Evolutionary conservation across 2,329 filamentous ascomycete species (phyloP).

Genomic region (Leptosphaerulina australis): DNA sequence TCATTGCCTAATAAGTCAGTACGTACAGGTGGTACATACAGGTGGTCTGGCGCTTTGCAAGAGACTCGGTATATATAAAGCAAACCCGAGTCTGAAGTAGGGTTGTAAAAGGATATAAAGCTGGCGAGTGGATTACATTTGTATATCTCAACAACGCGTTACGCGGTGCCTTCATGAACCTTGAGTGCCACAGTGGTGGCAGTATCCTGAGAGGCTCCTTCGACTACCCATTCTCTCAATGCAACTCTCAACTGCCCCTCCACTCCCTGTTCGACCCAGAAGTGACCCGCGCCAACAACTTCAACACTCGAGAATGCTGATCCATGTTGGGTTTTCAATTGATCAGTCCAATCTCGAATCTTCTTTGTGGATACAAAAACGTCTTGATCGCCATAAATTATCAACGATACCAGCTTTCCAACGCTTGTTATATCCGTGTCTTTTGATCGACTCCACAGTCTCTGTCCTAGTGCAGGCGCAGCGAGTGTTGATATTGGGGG

Average conservation of each 20-base stretch:
- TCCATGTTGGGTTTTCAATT: conserved; percentile 51
- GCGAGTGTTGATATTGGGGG: conserved; percentile 50
- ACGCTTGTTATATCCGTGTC: conserved; percentile 25
- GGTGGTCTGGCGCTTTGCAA: background rate
- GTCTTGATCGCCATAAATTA: conserved; percentile 77
- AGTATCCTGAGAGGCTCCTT: background rate
- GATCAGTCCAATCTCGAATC: conserved; percentile 69
- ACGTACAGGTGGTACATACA: no score
- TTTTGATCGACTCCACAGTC: conserved; percentile 34
- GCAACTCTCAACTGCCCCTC: conserved; percentile 48
- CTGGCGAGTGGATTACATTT: no score
- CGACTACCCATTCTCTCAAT: conserved; percentile 52
- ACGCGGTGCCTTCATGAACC: background rate
- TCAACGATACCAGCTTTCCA: conserved; percentile 59
- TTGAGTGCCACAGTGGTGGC: background rate
- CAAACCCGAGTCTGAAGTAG: no score
- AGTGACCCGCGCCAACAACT: conserved; percentile 59
- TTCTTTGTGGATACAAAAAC: conserved; percentile 71
- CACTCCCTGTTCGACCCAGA: conserved; percentile 54
- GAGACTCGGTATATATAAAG: background rate
- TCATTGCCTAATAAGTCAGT: no score
- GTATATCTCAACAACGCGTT: no score
- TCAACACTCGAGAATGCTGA: conserved; percentile 51
- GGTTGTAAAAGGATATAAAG: no score
- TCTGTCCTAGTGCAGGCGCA: conserved; percentile 40